These are phyloP conservation scores for Pseudogymnoascus sp. DNA, from an alignment of 2,329 filamentous ascomycete genomes.

Conservation along the genomic window DNA sequence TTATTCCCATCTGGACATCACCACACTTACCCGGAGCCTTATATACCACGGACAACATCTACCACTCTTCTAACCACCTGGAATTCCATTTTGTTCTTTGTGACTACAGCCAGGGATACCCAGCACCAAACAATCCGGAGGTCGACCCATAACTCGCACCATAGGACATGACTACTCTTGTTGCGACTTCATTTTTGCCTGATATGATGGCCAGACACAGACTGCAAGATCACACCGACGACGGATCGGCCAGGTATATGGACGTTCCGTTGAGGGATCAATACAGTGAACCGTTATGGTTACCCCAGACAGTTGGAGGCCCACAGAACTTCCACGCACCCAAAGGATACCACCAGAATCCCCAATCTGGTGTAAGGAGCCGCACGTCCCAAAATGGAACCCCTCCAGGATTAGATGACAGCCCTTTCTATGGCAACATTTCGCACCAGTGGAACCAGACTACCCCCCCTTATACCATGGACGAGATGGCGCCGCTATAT, in stretches of 20 bases:
- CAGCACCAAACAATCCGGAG: neutral
- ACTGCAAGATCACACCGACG: constrained; percentile 8
- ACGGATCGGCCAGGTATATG: neutral
- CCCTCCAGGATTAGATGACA: constrained; percentile 3
- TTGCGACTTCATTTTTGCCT: constrained; percentile 2
- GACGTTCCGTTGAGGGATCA: neutral
- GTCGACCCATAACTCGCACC: neutral
- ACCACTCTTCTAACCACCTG: constrained; percentile 7
- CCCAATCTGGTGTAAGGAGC: neutral
- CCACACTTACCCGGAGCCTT: neutral
- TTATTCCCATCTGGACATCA: constrained; percentile 4
- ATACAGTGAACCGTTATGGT: constrained; percentile 9
- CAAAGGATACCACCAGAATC: constrained; percentile 15
- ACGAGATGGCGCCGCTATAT: constrained; percentile 24
- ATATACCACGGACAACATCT: neutral
- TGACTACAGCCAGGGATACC: constrained; percentile 8
- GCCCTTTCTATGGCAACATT: constrained; percentile 4
- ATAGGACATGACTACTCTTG: constrained; percentile 7
- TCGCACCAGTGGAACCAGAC: constrained; percentile 24
- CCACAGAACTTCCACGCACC: constrained; percentile 29
- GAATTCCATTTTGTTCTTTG: constrained; percentile 8
- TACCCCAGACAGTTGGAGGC: constrained; percentile 22
- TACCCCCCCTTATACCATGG: constrained; percentile 20
- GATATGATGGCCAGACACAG: constrained; percentile 10
- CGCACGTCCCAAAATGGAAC: constrained; percentile 1